A percentile compares a stretch with the other conserved stretches of the same genome.
These are phyloP conservation scores for Neopestalotiopsis clavispora DNA, from an alignment of 2,329 filamentous ascomycete species.

Conservation along the genomic window DNA sequence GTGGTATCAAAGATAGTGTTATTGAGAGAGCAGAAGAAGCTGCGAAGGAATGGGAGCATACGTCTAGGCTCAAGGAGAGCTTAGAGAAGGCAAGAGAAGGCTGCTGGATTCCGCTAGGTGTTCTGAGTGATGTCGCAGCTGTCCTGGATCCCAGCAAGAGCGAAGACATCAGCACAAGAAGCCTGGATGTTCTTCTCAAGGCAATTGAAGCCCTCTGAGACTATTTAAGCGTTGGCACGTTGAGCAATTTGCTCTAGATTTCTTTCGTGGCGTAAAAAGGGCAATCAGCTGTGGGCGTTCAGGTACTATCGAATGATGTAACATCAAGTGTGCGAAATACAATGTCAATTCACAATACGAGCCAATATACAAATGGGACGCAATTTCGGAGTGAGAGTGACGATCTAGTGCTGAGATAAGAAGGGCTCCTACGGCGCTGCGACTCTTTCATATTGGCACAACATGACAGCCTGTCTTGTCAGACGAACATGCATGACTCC, in stretches of 20 bases:
- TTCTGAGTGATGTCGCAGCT: slow-evolving; percentile 86
- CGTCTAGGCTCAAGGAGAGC: slow-evolving; percentile 85
- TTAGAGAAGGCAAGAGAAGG: slow-evolving; percentile 80
- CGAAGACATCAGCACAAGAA: slow-evolving; percentile 52
- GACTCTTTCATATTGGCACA: no score
- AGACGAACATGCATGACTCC: no score
- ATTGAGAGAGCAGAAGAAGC: slow-evolving; percentile 88
- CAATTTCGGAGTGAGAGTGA: not conserved
- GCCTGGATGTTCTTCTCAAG: slow-evolving; percentile 62
- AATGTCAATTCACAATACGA: not conserved
- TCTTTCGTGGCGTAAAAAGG: not conserved
- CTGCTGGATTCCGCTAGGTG: slow-evolving; percentile 81
- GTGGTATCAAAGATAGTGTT: slow-evolving; percentile 82
- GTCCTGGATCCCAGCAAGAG: slow-evolving; percentile 64
- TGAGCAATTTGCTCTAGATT: not conserved
- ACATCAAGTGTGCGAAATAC: not conserved
- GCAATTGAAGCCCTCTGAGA: slow-evolving; percentile 63
- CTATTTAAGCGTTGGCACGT: not conserved
- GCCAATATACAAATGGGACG: not conserved
- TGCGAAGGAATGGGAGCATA: slow-evolving; percentile 93
- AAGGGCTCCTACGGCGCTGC: not conserved
- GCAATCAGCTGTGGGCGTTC: not conserved
- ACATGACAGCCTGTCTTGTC: no score
- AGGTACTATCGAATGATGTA: not conserved
- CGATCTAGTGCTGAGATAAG: not conserved